These are phyloP conservation scores for Aureobasidium sp. DNA, from an alignment of 2,329 filamentous ascomycete genomes.

Conservation along the genomic window DNA sequence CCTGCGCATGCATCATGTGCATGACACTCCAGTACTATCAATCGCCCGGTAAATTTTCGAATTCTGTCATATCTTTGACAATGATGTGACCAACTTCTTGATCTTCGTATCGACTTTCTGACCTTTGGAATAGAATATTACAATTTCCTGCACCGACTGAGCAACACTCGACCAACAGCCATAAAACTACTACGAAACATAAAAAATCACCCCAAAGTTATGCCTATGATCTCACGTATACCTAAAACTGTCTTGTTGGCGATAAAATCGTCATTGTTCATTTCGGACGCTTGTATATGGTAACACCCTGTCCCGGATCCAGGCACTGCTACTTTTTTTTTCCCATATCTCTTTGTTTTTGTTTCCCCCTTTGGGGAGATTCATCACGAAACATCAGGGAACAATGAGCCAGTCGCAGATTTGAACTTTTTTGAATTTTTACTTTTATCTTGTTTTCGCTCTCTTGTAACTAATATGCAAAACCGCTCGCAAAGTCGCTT, in stretches of 20 bases:
- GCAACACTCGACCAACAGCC: fast-evolving
- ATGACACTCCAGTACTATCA: too few relatives aligned
- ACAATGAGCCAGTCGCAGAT: neutral
- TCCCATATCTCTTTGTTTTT: neutral
- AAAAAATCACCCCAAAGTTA: neutral
- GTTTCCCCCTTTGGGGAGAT: neutral
- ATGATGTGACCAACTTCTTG: too few relatives aligned
- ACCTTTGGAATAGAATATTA: too few relatives aligned
- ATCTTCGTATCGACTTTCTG: neutral
- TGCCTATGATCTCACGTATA: too few relatives aligned
- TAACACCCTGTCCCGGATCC: neutral
- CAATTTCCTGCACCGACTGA: neutral
- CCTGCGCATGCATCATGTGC: too few relatives aligned
- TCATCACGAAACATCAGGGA: too few relatives aligned
- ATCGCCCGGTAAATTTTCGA: too few relatives aligned
- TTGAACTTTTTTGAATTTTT: neutral
- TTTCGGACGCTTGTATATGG: neutral
- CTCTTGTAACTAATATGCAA: neutral
- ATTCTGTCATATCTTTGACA: too few relatives aligned
- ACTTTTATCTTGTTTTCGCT: neutral
- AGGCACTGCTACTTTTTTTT: neutral
- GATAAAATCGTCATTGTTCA: neutral
- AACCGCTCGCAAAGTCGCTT: neutral
- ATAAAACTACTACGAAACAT: fast-evolving
- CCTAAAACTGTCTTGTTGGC: neutral